These are phyloP conservation scores for Musa schizocarpa DNA, from an alignment of 176 grass and related monocot genomes.

Conservation along the genomic window DNA sequence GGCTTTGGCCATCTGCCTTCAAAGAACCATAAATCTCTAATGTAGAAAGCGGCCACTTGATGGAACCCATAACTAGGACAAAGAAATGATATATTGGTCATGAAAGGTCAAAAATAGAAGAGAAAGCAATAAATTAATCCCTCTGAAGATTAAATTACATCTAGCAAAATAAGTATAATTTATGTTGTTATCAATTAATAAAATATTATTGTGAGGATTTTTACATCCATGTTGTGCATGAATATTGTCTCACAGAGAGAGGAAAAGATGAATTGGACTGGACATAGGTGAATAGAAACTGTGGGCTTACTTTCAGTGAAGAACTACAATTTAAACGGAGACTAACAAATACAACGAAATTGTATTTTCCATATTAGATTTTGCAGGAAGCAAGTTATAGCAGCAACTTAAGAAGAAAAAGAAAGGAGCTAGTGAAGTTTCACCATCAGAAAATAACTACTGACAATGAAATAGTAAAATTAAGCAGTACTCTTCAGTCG, in stretches of 20 bases:
- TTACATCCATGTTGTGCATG: not conserved
- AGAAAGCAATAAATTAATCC: not conserved
- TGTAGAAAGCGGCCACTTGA: constrained; percentile 89
- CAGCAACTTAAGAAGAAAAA: not conserved
- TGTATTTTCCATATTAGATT: not conserved
- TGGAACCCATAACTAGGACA: constrained; percentile 76
- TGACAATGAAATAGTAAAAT: not conserved
- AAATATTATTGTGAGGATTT: too few relatives aligned
- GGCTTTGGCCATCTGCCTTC: constrained; percentile 65
- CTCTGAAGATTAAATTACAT: not conserved
- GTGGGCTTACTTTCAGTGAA: too few relatives aligned
- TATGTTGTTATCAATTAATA: too few relatives aligned
- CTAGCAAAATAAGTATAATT: not conserved
- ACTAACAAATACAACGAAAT: not conserved
- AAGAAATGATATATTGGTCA: constrained; percentile 15
- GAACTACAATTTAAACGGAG: not conserved
- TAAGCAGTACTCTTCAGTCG: not conserved
- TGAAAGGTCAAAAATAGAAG: not conserved
- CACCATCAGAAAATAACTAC: not conserved
- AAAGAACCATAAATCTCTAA: constrained; percentile 64
- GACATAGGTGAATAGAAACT: too few relatives aligned
- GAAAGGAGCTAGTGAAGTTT: not conserved
- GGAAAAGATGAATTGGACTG: not conserved
- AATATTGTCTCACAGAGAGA: not conserved
- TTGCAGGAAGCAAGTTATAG: not conserved